Evolutionary conservation across 495 filamentous ascomycete genomes (phyloP), one percentile per base, ranked within the genome.

Genomic region (Evernia prunastri): DNA sequence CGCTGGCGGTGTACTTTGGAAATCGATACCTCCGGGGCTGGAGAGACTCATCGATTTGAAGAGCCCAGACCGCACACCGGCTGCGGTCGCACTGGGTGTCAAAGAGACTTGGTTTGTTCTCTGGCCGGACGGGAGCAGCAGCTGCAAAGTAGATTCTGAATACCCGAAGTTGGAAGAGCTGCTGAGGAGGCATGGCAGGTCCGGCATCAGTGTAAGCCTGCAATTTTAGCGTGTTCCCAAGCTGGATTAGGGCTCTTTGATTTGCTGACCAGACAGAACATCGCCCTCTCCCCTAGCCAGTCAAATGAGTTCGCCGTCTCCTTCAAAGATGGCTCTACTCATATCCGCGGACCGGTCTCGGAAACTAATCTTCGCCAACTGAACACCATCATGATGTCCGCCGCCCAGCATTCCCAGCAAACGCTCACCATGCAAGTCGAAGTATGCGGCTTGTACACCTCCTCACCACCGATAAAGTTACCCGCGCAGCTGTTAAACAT

Each of bases 301-400:
- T 20, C 59, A 25, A 12, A 61, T n/a, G 33, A 53, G 17, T 39
- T 61, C 17, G 59, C 47, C 1, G 45, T 61, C n/a, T 35, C n/a
- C 15, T 61, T 61, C 45, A 33, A 33, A 27, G 20, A 61, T 27
- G 27, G 39, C 20, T 37, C 4, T 20, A 40, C 29, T 6, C 51
- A 51, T 29, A 27, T 54, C 15, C 45, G 59, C 11, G 59, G 45
- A 17, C 31, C 45, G 0, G 33, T 40, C 1, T 53, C 45, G 18
- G 59, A 61, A n/a, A n/a, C n/a, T 7, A 45, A 61, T 7, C 59
- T 61, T 25, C 42, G 42, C 18, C 59, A 51, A 23, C 31, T 61
- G 20, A 51, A 51, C n/a, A 33, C 25, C 59, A 51, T 61, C 23
- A 61, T 51, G 42, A 25, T 47, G 4, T n/a, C 43, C 20, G 31